phyloP scores from a whole-genome alignment of 345 rosid genomes.

The Draba incana region DNA sequence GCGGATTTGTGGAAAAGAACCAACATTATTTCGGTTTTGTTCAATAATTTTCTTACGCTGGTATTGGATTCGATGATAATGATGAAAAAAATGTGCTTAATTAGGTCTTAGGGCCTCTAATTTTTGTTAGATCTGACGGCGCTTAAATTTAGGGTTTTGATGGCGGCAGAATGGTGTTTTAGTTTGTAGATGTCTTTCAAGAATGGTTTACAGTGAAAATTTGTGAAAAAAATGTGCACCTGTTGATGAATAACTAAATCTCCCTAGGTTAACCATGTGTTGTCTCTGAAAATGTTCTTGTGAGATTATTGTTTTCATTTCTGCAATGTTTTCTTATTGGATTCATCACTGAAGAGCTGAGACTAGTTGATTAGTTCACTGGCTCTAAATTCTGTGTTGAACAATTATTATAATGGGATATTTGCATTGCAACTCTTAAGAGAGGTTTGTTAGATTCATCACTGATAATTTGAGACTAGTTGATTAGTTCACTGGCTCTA shows the following conservation, averaged over 20 bases:
- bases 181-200: neutral
- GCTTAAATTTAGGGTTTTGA: constrained; percentile 29
- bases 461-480: constrained; percentile 6
- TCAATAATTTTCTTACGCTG: neutral
- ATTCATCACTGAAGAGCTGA: neutral
- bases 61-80: neutral
- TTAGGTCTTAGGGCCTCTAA: constrained; percentile 20
- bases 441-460: neutral
- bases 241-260: neutral
- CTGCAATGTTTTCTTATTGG: constrained; percentile 3
- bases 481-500: neutral
- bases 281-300: constrained; percentile 26
- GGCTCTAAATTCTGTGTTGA: constrained; percentile 6
- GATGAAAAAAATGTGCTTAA: constrained; percentile 5
- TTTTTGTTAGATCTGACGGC: constrained; percentile 36
- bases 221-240: neutral
- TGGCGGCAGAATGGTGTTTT: neutral
- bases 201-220: neutral
- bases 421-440: neutral
- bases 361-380: neutral
- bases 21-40: constrained; percentile 21
- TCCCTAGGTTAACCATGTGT: constrained; percentile 6
- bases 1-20: constrained; percentile 17
- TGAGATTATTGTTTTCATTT: neutral
- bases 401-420: neutral